Evolutionary conservation across 805 yeast genomes (phyloP), one percentile per base, ranked within the genome.

Genomic region (Metschnikowia dekortorum): DNA sequence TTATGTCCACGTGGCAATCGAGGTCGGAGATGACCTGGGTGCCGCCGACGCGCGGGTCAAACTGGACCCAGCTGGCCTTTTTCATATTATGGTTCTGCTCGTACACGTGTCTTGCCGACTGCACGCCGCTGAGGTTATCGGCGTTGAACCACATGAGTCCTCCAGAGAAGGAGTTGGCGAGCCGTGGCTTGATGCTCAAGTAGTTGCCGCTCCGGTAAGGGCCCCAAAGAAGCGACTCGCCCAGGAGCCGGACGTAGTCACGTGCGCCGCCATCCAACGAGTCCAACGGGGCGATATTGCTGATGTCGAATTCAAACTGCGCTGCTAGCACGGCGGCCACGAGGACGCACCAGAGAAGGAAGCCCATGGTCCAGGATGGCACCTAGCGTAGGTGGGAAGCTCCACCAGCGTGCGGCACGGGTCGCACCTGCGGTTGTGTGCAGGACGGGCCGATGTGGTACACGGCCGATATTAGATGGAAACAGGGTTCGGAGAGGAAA

Each of bases 121-220:
- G 68, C 10, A 88, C 59, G 1, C 85, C 85, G 5, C 69, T 66
- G 52, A 78, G 73, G 30, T 72, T 68, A 53, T 87, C 85, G 5
- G 80, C 77, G 61, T 84, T 83, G 70, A 82, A 88, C 98, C 98
- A 92, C 83, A 92, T 81, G 28, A 91, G 70, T 0, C 98, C 98
- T 11, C 89, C 71, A 51, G 85, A 62, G 46, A 94, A 74, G 1
- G 92, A 81, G 34, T 81, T 76, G 1, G 97, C 96, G 3, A 87
- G 60, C 44, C 92, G 73, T 2, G 98, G 96, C 42, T 91, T 76
- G 43, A 94, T 70, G 1, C 98, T 98, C 52, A 91, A 72, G 67
- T 91, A 94, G 39, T 89, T 73, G 49, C 89, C 87, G 8, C 97
- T 84, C 55, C 97, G 72, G 67, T 90, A 92, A 0, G 98, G 96